Evolutionary conservation across 23 red algal genomes (phyloP).

Genomic region (Gracilaria vermiculophylla): DNA sequence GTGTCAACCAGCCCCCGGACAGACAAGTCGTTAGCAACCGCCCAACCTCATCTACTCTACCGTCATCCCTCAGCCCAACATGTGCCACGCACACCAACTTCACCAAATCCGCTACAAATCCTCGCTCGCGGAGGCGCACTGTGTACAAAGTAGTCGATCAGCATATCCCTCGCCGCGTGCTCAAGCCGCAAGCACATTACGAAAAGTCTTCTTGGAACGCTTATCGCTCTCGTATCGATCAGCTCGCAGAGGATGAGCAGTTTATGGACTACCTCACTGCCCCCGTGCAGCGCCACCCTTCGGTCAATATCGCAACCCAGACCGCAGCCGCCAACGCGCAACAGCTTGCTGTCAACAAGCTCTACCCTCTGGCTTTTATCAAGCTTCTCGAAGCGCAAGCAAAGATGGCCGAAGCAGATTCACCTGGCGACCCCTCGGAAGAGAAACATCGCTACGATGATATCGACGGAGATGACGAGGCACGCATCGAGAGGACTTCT

Average conservation of each 20-base stretch:
- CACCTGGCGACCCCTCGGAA: background rate
- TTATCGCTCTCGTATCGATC: slow-evolving; percentile 36
- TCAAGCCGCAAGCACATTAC: slow-evolving; percentile 20
- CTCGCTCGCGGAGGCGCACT: background rate
- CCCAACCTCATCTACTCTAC: background rate
- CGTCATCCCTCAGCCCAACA: background rate
- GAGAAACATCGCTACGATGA: slow-evolving; percentile 48
- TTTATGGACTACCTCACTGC: slow-evolving; percentile 53
- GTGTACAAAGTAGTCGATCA: slow-evolving; percentile 13
- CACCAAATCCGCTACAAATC: background rate
- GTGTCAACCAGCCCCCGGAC: slow-evolving; percentile 3
- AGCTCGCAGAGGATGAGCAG: slow-evolving; percentile 38
- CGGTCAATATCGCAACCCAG: background rate
- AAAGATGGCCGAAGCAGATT: background rate
- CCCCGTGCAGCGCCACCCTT: slow-evolving; percentile 13
- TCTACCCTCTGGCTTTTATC: slow-evolving; percentile 50
- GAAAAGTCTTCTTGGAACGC: slow-evolving; percentile 41
- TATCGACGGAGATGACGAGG: slow-evolving; percentile 38
- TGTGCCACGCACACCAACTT: slow-evolving; percentile 2
- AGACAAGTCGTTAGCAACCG: background rate
- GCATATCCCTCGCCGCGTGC: slow-evolving; percentile 5
- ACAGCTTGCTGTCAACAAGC: slow-evolving; percentile 56
- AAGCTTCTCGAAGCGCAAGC: slow-evolving; percentile 50
- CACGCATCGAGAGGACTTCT: slow-evolving; percentile 26
- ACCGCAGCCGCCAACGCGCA: background rate